A percentile compares a stretch with the other conserved stretches of the same genome.
These are phyloP conservation scores for Macadamia tetraphylla DNA, from an alignment of 164 flowering plant genomes.

Conservation along the genomic window DNA sequence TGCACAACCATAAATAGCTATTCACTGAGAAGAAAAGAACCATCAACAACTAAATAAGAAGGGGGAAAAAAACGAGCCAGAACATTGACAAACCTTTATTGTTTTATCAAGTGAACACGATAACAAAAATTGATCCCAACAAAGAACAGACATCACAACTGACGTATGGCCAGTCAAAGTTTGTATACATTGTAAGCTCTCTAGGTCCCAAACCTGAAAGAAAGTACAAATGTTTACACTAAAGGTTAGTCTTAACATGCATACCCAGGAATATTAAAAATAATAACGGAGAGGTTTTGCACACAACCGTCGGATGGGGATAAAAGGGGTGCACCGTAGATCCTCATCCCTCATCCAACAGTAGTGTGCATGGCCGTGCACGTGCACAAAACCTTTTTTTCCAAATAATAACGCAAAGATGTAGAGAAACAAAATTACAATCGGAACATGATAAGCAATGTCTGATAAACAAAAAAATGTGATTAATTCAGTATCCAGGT, in stretches of 20 bases:
- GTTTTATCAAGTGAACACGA: conserved; percentile 70
- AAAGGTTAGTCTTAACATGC: background rate
- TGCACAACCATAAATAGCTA: too few species aligned
- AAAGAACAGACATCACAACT: conserved; percentile 88
- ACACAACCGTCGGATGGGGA: too few species aligned
- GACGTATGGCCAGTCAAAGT: conserved; percentile 66
- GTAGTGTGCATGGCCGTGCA: too few species aligned
- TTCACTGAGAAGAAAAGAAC: too few species aligned
- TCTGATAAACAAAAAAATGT: too few species aligned
- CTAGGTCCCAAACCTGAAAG: conserved; percentile 74
- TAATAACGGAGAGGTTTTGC: background rate
- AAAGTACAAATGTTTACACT: background rate
- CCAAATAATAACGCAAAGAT: background rate
- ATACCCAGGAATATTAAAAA: background rate
- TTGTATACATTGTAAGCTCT: conserved; percentile 78
- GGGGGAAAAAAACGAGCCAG: background rate
- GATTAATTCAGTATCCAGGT: too few species aligned
- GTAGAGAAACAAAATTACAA: background rate
- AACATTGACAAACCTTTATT: conserved; percentile 44
- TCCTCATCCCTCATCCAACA: too few species aligned
- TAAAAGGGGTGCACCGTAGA: too few species aligned
- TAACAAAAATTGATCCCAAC: conserved; percentile 90
- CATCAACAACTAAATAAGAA: background rate
- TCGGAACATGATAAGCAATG: background rate
- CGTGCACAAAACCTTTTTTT: too few species aligned